Base-by-base conservation (phyloP, 2,329 filamentous ascomycete genomes). In the Penicillium verrucosum region DNA sequence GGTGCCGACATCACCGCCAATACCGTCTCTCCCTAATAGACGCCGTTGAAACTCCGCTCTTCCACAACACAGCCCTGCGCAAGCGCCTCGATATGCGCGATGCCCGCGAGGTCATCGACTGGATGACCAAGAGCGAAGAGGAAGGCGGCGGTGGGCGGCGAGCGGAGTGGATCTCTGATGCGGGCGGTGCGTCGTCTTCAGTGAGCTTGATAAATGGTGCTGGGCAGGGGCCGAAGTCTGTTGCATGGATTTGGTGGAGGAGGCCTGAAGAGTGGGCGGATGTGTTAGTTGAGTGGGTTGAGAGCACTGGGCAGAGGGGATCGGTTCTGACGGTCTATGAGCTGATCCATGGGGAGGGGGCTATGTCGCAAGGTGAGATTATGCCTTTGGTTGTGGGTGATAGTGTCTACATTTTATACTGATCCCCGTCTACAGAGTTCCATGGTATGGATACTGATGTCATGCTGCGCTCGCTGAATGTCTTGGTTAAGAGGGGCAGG, bases 291-390 rank as follows among this genome's bases (percentile, higher is more conserved):
- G 83, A 80, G 42, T 97, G 91, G 86, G 74, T 92, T 44, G 92
- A 97, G 30, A 85, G 86, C 60, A 96, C 92, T 59, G 94, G 86
- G 4, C 92, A 97, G 80, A 93, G 89, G 79, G 90, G 90, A 25
- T 85, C 83, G 12, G 93, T 99, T 54, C 75, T 99, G 70, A 99
- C 94, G 55, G 80, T 99, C 25, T 97, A 97, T 74, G 94, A 99
- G 78, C 78, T 99, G 67, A 82, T 85, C 2, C 86, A 97, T 73
- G 90, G 93, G n/a, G 93, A 97, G 69, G 88, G 82, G 30, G 91
- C 89, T 2, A 75, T 80, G 56, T 85, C 84, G 2, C 84, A 87
- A 64, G 86, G 87, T 89, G 71, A 65, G 80, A 76, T 57, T 18
- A 3, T 53, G 7, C 27, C 25, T 30, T 21, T 5, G 23, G 27